phyloP scores from a whole-genome alignment of 176 grass and related monocot species.

The Cymbopogon citratus region DNA sequence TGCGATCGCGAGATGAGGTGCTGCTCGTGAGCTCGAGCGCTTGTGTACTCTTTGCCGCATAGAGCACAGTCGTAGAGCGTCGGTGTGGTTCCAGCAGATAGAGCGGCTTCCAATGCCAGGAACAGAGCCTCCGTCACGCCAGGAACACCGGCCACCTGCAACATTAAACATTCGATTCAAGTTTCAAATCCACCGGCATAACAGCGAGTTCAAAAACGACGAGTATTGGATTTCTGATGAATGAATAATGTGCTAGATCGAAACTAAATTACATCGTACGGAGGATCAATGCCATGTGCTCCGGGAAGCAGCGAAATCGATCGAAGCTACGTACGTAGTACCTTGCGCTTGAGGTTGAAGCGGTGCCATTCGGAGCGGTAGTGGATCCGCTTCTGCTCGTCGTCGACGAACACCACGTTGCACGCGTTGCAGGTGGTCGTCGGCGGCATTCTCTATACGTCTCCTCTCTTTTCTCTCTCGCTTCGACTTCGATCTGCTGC shows the following conservation, averaged over 20 bases:
- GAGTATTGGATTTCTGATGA: too few species aligned
- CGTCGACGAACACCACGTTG: constrained; percentile 62
- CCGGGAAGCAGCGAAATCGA: too few species aligned
- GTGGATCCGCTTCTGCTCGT: constrained; percentile 70
- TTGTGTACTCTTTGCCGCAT: constrained; percentile 80
- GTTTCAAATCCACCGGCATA: neutral
- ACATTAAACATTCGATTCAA: neutral
- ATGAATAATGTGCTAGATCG: too few species aligned
- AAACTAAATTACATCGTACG: too few species aligned
- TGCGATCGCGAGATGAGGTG: constrained; percentile 76
- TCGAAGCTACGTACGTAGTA: neutral
- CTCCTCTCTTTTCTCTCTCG: neutral
- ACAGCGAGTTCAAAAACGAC: neutral
- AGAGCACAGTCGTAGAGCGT: constrained; percentile 66
- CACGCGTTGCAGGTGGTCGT: constrained; percentile 79
- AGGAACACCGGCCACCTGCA: constrained; percentile 79
- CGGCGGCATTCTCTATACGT: constrained; percentile 37
- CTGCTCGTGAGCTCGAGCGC: constrained; percentile 66
- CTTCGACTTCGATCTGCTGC: neutral
- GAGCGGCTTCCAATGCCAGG: constrained; percentile 47
- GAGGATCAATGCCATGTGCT: too few species aligned
- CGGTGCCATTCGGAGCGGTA: constrained; percentile 96
- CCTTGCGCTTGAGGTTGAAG: constrained; percentile 98
- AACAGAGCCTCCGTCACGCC: constrained; percentile 83
- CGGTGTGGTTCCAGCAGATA: constrained; percentile 43